Conservation (phyloP, 1,284 basidiomycete species). For the Fomitopsis betulina region DNA sequence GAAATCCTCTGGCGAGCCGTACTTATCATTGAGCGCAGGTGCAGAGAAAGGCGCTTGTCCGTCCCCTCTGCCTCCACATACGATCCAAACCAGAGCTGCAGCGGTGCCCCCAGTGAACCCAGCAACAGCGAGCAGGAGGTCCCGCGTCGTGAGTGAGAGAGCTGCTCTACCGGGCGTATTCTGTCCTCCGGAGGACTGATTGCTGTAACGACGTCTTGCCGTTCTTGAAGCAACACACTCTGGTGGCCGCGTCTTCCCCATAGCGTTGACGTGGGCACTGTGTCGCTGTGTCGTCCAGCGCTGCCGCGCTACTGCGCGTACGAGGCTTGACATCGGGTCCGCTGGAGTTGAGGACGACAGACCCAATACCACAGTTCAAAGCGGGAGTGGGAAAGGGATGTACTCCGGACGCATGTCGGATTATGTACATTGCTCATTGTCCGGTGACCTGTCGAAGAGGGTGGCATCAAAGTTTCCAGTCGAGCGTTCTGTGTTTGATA, state of each 20-base stretch:
- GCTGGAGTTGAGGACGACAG: not conserved
- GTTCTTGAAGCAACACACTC: not conserved
- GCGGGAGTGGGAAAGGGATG: not conserved
- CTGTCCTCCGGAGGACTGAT: not conserved
- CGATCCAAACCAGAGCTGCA: not conserved
- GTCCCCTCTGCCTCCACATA: not conserved
- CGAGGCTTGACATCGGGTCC: not conserved
- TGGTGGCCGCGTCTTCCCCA: not conserved
- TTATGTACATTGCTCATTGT: not conserved
- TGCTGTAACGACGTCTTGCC: not conserved
- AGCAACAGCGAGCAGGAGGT: not conserved
- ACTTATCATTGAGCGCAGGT: slow-evolving; percentile 22
- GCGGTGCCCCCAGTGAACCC: not conserved
- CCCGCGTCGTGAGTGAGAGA: not conserved
- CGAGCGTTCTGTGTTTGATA: too few species aligned
- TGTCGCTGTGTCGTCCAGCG: not conserved
- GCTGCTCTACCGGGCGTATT: not conserved
- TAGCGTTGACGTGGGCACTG: not conserved
- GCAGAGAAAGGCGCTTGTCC: not conserved
- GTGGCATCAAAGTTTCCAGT: not conserved
- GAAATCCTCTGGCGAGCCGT: slow-evolving; percentile 50
- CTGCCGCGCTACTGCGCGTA: not conserved
- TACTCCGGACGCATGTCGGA: not conserved
- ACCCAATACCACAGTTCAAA: too few species aligned
- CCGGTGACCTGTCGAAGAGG: not conserved